Percentiles rank a stretch among this genome's conserved stretches.
Conservation (phyloP, 2,329 filamentous ascomycete species). For the Botrytis fragariae region DNA sequence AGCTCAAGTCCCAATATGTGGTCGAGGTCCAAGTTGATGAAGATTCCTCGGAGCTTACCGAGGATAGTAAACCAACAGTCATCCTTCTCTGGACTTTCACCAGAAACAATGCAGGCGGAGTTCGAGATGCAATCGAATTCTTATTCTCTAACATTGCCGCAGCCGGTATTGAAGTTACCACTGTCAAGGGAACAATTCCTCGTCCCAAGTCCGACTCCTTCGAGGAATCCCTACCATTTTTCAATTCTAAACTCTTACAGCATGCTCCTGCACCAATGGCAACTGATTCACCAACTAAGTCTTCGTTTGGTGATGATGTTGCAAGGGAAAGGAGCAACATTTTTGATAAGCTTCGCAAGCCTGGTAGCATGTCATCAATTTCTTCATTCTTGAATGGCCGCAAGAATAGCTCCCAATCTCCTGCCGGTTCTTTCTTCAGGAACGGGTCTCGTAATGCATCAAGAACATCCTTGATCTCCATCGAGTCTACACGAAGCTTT, state of each 20-base stretch:
- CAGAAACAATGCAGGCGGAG: slow-evolving; percentile 91
- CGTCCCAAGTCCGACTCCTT: slow-evolving; percentile 99
- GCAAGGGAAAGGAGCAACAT: slow-evolving; percentile 77
- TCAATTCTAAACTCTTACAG: slow-evolving; percentile 94
- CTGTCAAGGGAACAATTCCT: slow-evolving; percentile 91
- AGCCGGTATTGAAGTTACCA: slow-evolving; percentile 80
- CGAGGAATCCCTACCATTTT: slow-evolving; percentile 93
- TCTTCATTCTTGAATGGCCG: slow-evolving; percentile 93
- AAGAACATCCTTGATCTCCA: slow-evolving; percentile 92
- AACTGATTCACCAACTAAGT: slow-evolving; percentile 85
- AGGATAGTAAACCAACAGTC: slow-evolving; percentile 56
- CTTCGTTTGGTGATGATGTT: slow-evolving; percentile 78
- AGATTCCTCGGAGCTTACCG: slow-evolving; percentile 56
- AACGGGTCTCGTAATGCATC: slow-evolving; percentile 84
- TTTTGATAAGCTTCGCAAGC: slow-evolving; percentile 91
- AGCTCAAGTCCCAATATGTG: slow-evolving; percentile 87
- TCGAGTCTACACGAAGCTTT: slow-evolving; percentile 90
- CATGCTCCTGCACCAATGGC: slow-evolving; percentile 78
- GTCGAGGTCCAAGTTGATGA: slow-evolving; percentile 78
- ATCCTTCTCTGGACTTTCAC: slow-evolving; percentile 80
- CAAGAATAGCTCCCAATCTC: slow-evolving; percentile 88
- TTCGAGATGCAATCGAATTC: slow-evolving; percentile 95
- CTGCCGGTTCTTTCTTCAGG: slow-evolving; percentile 84
- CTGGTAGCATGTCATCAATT: slow-evolving; percentile 89
- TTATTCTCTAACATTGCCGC: slow-evolving; percentile 82